Evolutionary conservation across 2,329 filamentous ascomycete species (phyloP), one percentile per base, ranked within the genome.

Genomic region (Aspergillus viridinutans): DNA sequence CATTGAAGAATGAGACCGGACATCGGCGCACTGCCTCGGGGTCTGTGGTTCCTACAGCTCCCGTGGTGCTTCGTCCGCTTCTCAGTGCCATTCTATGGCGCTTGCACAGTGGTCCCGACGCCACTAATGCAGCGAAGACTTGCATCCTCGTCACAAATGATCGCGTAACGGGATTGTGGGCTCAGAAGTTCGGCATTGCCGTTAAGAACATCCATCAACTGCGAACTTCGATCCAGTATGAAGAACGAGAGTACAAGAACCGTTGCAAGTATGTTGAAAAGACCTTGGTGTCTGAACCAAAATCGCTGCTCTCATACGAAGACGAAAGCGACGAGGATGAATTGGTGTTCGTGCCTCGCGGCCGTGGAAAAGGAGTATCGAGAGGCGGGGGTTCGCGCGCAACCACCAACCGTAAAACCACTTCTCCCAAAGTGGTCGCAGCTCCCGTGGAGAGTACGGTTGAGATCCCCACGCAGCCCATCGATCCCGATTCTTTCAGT

Each of bases 251-350:
- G 55, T 74, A 71, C 63, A 77, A 78, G 57, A 76, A 76, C 57
- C 72, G 73, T 28, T 77, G 75, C 65, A 77, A 76, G 58, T 75
- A 77, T 58, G 69, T 74, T 20, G 76, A 79, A 61, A 78, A 77
- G 63, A 78, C 69, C 14, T 72, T 74, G 57, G 61, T 63, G 3
- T 48, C 67, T 3, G 74, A 78, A 51, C 73, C 75, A 8, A 78
- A 78, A 61, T 71, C 76, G 4, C 64, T 79, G 5, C 71, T 79
- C 49, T 75, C 76, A 7, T 79, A 79, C 58, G 76, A 79, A 38
- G 76, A 75, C n/a, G 76, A 79, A 14, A 79, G 74, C 40, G 77
- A 79, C 23, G 77, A 79, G 56, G 77, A 80, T 60, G 76, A 78
- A 57, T 67, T 80, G 28, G 76, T 80, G 2, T 80, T 80, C 56